Base-by-base conservation (phyloP, 176 grass and related monocot genomes). In the Urochloa ruziziensis region DNA sequence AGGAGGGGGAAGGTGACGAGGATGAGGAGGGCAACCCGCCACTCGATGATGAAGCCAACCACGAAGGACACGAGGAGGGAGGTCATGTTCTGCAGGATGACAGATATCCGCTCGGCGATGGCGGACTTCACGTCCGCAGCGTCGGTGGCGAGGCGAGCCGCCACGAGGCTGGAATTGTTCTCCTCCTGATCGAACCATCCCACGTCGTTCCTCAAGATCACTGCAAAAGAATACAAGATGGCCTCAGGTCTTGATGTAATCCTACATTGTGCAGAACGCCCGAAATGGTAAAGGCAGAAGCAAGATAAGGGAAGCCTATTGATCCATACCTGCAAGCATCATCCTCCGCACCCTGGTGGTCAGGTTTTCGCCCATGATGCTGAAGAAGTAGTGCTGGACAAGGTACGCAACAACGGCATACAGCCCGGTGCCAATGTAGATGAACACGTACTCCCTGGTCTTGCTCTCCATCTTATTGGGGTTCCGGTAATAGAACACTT, bases 321-420 rank as follows among this genome's bases (percentile, higher is more conserved):
- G 39, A 29, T 70, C 10, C 46, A 47, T 87, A 96, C 93, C 93
- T 1, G 93, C 83, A 25, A 96, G 88, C 90, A 93, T 96, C 93
- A 93, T 93, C 67, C 93, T 87, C 14, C 93, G 78, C 42, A 96
- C 90, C 70, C 93, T 93, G 35, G 93, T 93, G 28, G 91, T 93
- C 28, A 96, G 86, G 35, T 96, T 96, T 69, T 96, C 93, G 1
- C 93, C 93, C 88, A 91, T 96, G 78, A 96, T 96, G 80, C 93
- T 93, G 84, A 96, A 93, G 85, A 96, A 96, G 75, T 96, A 96
- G 19, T 96, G 93, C 71, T 96, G 93, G 35, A 96, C 80, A 0
- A 96, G 71, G 75, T 96, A 96, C 1, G 93, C 93, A 0, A 92
- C 86, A 1, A 96, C 90, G 0, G 93, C 93, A 32, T 93, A 96